A percentile compares a stretch with the other conserved stretches of the same genome.
Conservation (phyloP, 2,329 filamentous ascomycete genomes). For the Clonostachys rosea region DNA sequence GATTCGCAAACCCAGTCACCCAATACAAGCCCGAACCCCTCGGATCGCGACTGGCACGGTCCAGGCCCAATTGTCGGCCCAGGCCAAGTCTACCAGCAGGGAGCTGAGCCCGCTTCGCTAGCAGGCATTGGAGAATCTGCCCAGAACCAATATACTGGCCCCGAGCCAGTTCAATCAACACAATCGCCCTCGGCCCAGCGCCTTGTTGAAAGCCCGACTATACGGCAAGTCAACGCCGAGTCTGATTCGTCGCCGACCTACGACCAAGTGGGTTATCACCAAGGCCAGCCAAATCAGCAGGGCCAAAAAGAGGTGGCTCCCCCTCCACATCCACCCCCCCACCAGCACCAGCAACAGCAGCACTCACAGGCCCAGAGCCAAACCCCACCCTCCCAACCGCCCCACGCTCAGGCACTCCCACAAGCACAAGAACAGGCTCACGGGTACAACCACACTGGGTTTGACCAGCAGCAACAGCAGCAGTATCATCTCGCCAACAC, state of each 20-base stretch:
- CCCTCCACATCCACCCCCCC: conserved; percentile 13
- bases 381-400: conserved; percentile 27
- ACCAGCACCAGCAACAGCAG: conserved; percentile 3
- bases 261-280: conserved; percentile 36
- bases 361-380: conserved; percentile 5
- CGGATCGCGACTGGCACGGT: conserved; percentile 11
- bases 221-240: conserved; percentile 43
- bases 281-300: conserved; percentile 9
- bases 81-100: conserved; percentile 8
- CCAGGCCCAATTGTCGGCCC: conserved; percentile 4
- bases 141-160: conserved; percentile 24
- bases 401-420: conserved; percentile 10
- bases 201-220: conserved; percentile 24
- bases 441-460: conserved; percentile 8
- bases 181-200: conserved; percentile 3
- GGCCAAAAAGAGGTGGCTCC: conserved; percentile 4
- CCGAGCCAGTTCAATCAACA: conserved; percentile 34
- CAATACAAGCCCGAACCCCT: conserved; percentile 11
- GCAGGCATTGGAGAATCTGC: conserved; percentile 36
- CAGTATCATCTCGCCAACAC: conserved; percentile 18
- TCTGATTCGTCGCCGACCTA: conserved; percentile 35
- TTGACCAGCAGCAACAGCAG: conserved; percentile 16
- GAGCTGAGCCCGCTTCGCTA: conserved; percentile 36
- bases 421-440: conserved; percentile 27
- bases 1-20: background rate